Conservation (phyloP, 148 eudicot genomes). For the Vaccinium darrowii region DNA sequence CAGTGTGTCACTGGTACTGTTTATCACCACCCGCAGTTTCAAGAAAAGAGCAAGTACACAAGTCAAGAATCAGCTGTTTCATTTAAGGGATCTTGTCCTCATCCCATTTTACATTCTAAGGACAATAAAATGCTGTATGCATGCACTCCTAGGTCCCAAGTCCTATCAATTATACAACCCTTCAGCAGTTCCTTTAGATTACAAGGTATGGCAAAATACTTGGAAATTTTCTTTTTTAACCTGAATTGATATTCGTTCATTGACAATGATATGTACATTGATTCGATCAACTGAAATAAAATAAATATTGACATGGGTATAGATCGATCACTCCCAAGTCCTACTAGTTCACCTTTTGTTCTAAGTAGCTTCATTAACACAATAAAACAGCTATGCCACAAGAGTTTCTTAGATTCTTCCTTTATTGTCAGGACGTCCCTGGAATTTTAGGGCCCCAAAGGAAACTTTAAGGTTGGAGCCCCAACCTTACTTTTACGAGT, state of each 20-base stretch:
- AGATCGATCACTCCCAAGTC: not conserved
- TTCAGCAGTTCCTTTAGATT: not conserved
- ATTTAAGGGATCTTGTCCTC: not conserved
- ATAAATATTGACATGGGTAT: not conserved
- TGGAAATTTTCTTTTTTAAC: not conserved
- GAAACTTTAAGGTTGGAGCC: constrained; percentile 4
- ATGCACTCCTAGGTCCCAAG: not conserved
- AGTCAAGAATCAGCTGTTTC: constrained; percentile 1
- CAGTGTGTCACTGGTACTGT: not conserved
- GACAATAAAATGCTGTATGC: not conserved
- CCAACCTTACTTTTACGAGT: not conserved
- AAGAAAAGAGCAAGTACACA: not conserved
- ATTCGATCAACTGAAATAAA: not conserved
- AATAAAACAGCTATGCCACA: not conserved
- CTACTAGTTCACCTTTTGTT: not conserved
- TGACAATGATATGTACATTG: not conserved
- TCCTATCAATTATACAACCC: not conserved
- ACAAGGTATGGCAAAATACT: not conserved
- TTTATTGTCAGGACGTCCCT: not conserved
- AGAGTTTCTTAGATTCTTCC: not conserved
- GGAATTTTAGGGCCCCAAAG: not conserved
- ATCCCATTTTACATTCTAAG: not conserved
- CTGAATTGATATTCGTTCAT: not conserved
- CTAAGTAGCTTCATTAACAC: not conserved
- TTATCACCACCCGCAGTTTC: not conserved